A percentile compares a stretch with the other conserved stretches of the same genome.
Conservation (phyloP, 2,329 filamentous ascomycete species). For the Claviceps paspali region DNA sequence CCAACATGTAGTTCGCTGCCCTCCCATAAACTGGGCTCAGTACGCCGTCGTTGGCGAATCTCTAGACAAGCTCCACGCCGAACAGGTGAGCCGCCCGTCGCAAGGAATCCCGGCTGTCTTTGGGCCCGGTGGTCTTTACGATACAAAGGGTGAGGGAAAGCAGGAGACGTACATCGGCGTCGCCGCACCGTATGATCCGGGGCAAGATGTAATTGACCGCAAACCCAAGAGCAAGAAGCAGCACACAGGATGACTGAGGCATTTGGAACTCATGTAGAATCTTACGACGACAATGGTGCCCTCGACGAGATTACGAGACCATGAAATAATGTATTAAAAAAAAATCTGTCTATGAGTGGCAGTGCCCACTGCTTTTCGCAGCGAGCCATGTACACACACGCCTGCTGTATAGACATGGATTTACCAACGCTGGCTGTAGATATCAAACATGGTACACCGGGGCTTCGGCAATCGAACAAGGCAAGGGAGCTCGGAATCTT, state of each 20-base stretch:
- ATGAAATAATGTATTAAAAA: too few relatives aligned
- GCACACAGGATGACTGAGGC: constrained; percentile 3
- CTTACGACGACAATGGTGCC: too few relatives aligned
- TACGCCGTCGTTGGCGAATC: constrained; percentile 74
- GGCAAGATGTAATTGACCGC: constrained; percentile 31
- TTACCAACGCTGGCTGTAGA: too few relatives aligned
- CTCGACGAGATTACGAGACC: too few relatives aligned
- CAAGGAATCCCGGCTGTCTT: constrained; percentile 35
- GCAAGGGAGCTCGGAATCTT: too few relatives aligned
- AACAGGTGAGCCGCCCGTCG: constrained; percentile 54
- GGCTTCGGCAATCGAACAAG: too few relatives aligned
- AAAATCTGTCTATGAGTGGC: too few relatives aligned
- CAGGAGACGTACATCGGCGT: constrained; percentile 34
- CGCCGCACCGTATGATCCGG: constrained; percentile 41
- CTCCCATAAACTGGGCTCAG: constrained; percentile 86
- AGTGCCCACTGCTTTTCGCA: too few relatives aligned
- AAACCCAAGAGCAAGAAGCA: constrained; percentile 20
- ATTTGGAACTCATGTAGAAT: too few relatives aligned
- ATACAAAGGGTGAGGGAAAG: constrained; percentile 30
- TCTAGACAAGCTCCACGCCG: constrained; percentile 69
- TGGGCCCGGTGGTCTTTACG: constrained; percentile 30
- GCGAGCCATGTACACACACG: too few relatives aligned
- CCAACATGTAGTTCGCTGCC: constrained; percentile 72
- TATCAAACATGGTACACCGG: too few relatives aligned
- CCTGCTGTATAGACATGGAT: too few relatives aligned